Evolutionary conservation across 2,329 filamentous ascomycete genomes (phyloP).

Genomic region (Fusarium verrucosum): DNA sequence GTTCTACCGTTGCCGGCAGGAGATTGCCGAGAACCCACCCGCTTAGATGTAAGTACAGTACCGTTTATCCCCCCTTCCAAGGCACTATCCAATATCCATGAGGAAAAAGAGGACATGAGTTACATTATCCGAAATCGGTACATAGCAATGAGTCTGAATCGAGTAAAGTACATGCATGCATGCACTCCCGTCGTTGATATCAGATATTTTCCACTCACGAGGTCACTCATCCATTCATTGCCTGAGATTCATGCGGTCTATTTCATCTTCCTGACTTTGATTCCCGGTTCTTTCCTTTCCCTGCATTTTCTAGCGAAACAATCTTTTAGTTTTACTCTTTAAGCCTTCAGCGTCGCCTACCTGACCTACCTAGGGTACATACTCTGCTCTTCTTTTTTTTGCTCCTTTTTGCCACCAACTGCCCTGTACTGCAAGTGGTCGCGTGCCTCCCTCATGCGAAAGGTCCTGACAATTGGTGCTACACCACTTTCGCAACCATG

Average conservation of each 20-base stretch:
- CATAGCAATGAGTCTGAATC: constrained; percentile 32
- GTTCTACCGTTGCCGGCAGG: constrained; percentile 24
- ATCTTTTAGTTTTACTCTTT: neutral
- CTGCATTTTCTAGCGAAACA: neutral
- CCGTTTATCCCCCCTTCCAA: constrained; percentile 5
- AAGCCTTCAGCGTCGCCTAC: constrained; percentile 4
- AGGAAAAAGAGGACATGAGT: constrained; percentile 9
- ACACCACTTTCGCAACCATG: constrained; percentile 60
- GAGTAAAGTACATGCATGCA: constrained; percentile 16
- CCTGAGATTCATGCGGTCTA: constrained; percentile 18
- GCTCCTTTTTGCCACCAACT: constrained; percentile 22
- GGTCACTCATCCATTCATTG: constrained; percentile 6
- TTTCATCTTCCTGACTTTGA: constrained; percentile 29
- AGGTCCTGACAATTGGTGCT: constrained; percentile 11
- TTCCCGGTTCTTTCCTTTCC: constrained; percentile 6
- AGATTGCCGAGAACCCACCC: constrained; percentile 39
- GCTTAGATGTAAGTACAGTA: constrained; percentile 7
- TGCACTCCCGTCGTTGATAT: constrained; percentile 15
- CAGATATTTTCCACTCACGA: constrained; percentile 28
- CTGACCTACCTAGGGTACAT: neutral
- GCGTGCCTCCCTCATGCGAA: constrained; percentile 34
- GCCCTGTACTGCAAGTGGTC: constrained; percentile 34
- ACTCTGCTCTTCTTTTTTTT: neutral
- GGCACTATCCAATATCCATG: too few relatives aligned
- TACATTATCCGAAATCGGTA: constrained; percentile 19